Evolutionary conservation across 2,329 filamentous ascomycete genomes (phyloP).

Genomic region (Helminthosporium solani): DNA sequence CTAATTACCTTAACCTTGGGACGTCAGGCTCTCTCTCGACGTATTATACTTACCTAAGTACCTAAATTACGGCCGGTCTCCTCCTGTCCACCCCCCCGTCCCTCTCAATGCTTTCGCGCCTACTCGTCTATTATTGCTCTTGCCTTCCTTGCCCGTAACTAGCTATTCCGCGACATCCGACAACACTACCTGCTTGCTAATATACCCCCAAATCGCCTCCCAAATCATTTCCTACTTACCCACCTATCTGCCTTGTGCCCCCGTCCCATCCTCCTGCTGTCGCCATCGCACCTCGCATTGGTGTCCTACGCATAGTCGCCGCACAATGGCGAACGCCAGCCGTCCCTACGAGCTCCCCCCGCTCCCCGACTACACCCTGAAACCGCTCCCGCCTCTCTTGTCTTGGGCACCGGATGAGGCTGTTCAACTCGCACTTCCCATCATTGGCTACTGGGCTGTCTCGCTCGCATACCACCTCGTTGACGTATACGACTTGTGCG

Average conservation of each 20-base stretch:
- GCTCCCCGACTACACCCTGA: conserved; percentile 77
- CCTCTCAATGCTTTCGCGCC: conserved; percentile 2
- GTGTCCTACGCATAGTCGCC: conserved; percentile 12
- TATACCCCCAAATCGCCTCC: conserved; percentile 2
- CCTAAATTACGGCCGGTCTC: too few relatives aligned
- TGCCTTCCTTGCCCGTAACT: conserved; percentile 21
- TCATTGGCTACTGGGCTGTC: conserved; percentile 83
- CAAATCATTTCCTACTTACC: neutral
- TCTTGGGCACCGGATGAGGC: conserved; percentile 79
- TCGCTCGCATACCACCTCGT: conserved; percentile 86
- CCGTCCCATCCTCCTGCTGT: neutral
- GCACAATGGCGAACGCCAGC: conserved; percentile 49
- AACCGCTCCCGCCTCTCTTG: conserved; percentile 69
- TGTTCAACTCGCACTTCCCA: conserved; percentile 71
- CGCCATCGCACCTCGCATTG: conserved; percentile 7
- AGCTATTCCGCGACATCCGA: conserved; percentile 33
- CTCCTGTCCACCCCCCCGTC: conserved; percentile 3
- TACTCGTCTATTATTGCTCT: neutral
- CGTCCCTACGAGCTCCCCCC: conserved; percentile 68
- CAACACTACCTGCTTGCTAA: neutral
- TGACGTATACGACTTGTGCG: conserved; percentile 81
- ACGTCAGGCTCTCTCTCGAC: too few relatives aligned
- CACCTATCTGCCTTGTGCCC: neutral
- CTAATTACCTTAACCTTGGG: too few relatives aligned
- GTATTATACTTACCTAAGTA: too few relatives aligned